Conservation (phyloP, 768 basidiomycete genomes). For the Cyclocybe aegerita region DNA sequence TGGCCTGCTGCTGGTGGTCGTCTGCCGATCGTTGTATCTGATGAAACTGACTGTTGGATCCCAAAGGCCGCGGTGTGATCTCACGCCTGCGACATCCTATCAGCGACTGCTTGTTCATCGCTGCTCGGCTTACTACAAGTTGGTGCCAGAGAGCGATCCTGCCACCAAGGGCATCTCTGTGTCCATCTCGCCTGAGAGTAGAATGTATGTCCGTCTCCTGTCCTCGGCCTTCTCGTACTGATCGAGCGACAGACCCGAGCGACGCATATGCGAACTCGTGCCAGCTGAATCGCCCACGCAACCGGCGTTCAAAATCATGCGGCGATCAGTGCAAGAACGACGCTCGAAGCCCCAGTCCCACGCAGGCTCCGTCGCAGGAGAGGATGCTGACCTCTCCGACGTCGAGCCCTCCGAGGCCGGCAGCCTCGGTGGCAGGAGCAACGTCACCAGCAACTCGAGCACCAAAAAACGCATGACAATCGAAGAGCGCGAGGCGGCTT, state of each 20-base stretch:
- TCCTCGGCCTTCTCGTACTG: constrained; percentile 14
- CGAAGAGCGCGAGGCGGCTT: constrained; percentile 87
- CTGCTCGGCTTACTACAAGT: constrained; percentile 78
- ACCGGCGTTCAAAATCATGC: constrained; percentile 90
- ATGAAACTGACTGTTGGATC: constrained; percentile 20
- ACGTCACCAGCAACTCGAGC: constrained; percentile 50
- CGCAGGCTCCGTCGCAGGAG: constrained; percentile 68
- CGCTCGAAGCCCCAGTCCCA: constrained; percentile 64
- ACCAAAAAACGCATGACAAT: constrained; percentile 76
- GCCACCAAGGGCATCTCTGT: constrained; percentile 64
- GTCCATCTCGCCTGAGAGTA: constrained; percentile 57
- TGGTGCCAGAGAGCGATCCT: constrained; percentile 69
- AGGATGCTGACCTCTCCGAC: constrained; percentile 78
- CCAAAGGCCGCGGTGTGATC: constrained; percentile 59
- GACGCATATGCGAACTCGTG: constrained; percentile 74
- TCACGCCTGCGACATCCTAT: constrained; percentile 73
- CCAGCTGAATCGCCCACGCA: constrained; percentile 68
- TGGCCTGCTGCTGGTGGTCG: not conserved
- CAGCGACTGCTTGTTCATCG: constrained; percentile 85
- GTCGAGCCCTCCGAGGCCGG: constrained; percentile 79
- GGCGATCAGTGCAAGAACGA: constrained; percentile 56
- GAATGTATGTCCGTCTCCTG: constrained; percentile 57
- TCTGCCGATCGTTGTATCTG: constrained; percentile 3
- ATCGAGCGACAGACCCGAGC: constrained; percentile 52
- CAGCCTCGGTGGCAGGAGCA: constrained; percentile 72